These are phyloP conservation scores for Asterophora parasitica DNA, from an alignment of 768 basidiomycete species.

Conservation along the genomic window DNA sequence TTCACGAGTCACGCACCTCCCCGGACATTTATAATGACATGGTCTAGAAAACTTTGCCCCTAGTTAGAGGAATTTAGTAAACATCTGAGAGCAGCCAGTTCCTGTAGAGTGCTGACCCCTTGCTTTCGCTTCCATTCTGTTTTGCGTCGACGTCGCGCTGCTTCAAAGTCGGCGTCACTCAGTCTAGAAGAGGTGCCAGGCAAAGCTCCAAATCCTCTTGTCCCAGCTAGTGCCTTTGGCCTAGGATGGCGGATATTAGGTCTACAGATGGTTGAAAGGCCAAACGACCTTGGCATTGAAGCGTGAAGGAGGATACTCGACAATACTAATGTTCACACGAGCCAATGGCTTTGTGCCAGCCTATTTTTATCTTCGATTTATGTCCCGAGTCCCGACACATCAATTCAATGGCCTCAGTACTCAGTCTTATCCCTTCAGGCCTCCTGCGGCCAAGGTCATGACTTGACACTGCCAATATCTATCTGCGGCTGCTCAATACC, in stretches of 20 bases:
- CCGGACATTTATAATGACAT: conserved; percentile 72
- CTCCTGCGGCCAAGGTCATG: no score
- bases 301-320: not conserved
- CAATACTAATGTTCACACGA: not conserved
- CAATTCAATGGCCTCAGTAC: no score
- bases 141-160: conserved; percentile 43
- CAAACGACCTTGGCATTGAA: conserved; percentile 13
- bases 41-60: conserved; percentile 80
- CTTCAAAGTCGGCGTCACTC: conserved; percentile 30
- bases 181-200: conserved; percentile 3
- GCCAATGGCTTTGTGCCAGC: no score
- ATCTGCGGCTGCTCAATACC: no score
- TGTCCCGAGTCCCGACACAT: no score
- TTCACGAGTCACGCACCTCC: conserved; percentile 46
- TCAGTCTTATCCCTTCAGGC: no score
- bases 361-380: no score
- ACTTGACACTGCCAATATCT: no score
- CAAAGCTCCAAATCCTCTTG: conserved; percentile 3
- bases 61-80: conserved; percentile 24
- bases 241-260: conserved; percentile 4
- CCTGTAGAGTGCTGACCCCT: conserved; percentile 37
- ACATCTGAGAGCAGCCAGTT: not conserved
- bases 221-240: not conserved
- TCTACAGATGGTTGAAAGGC: conserved; percentile 1
- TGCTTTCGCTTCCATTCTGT: conserved; percentile 78